phyloP scores from a whole-genome alignment of 176 grass and related monocot genomes.

The Paspalum vaginatum region DNA sequence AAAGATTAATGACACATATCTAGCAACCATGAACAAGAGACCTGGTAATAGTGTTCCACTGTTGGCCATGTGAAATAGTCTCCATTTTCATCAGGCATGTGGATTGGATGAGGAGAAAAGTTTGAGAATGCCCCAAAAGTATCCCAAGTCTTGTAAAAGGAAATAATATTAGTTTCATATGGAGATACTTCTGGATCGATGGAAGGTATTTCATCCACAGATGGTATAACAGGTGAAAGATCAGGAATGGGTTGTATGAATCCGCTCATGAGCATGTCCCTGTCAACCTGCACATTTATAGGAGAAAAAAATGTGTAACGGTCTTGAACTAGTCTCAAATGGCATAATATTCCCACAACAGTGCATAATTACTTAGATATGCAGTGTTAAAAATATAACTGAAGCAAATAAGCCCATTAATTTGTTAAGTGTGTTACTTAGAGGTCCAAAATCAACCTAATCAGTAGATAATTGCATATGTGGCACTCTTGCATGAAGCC shows the following conservation, averaged over 20 bases:
- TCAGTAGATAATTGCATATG: no score
- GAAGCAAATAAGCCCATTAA: no score
- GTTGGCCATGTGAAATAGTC: conserved; percentile 61
- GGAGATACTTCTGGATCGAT: conserved; percentile 81
- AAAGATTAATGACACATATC: not conserved
- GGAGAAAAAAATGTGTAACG: not conserved
- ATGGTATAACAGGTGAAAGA: conserved; percentile 85
- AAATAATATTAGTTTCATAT: conserved; percentile 88
- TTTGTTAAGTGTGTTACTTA: no score
- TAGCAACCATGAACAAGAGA: conserved; percentile 30
- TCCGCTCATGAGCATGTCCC: conserved; percentile 93
- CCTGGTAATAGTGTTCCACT: conserved; percentile 98
- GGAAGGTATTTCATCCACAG: conserved; percentile 64
- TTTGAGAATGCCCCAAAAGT: conserved; percentile 94
- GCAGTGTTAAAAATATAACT: no score
- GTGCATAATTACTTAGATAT: no score
- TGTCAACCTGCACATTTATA: conserved; percentile 60
- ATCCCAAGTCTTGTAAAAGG: conserved; percentile 99
- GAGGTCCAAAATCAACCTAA: no score
- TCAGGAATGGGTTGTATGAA: conserved; percentile 94
- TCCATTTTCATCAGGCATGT: conserved; percentile 66
- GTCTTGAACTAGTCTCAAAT: conserved; percentile 1
- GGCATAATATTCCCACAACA: no score
- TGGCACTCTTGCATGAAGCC: no score
- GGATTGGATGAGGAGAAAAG: conserved; percentile 85